These are phyloP conservation scores for Luffa acutangula DNA, from an alignment of 306 rosid species.

Conservation along the genomic window DNA sequence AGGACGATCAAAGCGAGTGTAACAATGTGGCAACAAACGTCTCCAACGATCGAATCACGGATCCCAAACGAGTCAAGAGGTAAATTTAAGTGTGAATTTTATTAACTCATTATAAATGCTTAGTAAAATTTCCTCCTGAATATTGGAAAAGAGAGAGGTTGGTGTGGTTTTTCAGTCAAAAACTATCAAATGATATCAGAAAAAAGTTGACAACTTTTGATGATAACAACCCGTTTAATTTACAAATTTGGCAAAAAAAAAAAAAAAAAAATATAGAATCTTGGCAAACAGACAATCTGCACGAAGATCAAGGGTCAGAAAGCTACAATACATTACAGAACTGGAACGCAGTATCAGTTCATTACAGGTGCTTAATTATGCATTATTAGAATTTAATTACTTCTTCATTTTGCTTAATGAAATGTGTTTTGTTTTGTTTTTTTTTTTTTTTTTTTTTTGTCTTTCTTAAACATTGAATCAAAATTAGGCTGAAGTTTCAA, in stretches of 20 bases:
- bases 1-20: slow-evolving; percentile 49
- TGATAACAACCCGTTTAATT: not conserved
- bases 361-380: slow-evolving; percentile 40
- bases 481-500: slow-evolving; percentile 75
- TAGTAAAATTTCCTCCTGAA: too few species aligned
- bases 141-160: too few species aligned
- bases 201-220: not conserved
- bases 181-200: too few species aligned
- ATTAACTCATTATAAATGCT: too few species aligned
- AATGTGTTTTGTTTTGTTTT: not conserved
- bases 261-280: slow-evolving; percentile 43
- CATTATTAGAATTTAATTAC: not conserved
- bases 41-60: slow-evolving; percentile 37
- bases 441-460: not conserved
- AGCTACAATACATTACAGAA: slow-evolving; percentile 85
- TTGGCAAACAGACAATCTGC: slow-evolving; percentile 98
- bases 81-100: not conserved
- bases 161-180: too few species aligned
- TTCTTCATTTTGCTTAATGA: not conserved
- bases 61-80: slow-evolving; percentile 92
- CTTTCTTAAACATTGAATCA: slow-evolving; percentile 1
- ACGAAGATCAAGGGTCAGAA: slow-evolving; percentile 90
- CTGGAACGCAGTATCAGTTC: slow-evolving; percentile 80
- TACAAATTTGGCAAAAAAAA: not conserved
- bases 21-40: slow-evolving; percentile 14